Evolutionary conservation across 1,284 basidiomycete genomes (phyloP).

Genomic region (Ustilago crameri): DNA sequence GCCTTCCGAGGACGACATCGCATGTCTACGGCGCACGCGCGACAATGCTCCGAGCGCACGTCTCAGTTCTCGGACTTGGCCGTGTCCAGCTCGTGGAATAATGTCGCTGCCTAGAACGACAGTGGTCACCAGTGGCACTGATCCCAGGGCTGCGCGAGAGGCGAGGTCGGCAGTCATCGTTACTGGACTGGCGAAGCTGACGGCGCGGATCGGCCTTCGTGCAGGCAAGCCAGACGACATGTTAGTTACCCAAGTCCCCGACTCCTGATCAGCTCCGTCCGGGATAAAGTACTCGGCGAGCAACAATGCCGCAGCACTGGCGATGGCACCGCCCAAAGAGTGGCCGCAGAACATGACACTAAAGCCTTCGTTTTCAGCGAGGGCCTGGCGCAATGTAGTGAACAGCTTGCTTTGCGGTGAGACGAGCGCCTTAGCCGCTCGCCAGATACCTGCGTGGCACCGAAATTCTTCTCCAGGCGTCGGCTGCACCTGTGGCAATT

Average conservation of each 20-base stretch:
- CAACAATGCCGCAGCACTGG: slow-evolving; percentile 62
- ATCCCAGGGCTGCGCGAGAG: slow-evolving; percentile 50
- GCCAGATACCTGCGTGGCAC: slow-evolving; percentile 65
- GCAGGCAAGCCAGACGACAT: slow-evolving; percentile 57
- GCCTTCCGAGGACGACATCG: slow-evolving; percentile 36
- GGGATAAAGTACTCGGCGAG: slow-evolving; percentile 58
- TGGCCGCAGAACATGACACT: slow-evolving; percentile 65
- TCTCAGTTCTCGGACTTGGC: slow-evolving; percentile 65
- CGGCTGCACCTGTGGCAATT: slow-evolving; percentile 53
- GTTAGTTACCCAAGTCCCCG: slow-evolving; percentile 60
- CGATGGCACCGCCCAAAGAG: slow-evolving; percentile 64
- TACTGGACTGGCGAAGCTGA: slow-evolving; percentile 65
- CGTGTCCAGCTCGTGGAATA: slow-evolving; percentile 64
- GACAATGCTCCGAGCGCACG: slow-evolving; percentile 63
- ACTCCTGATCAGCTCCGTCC: slow-evolving; percentile 35
- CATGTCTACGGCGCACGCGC: slow-evolving; percentile 60
- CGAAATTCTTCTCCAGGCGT: slow-evolving; percentile 49
- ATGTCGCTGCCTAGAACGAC: slow-evolving; percentile 63
- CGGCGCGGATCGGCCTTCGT: slow-evolving; percentile 58
- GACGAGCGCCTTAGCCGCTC: slow-evolving; percentile 61
- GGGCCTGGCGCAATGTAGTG: slow-evolving; percentile 49
- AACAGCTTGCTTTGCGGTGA: slow-evolving; percentile 59
- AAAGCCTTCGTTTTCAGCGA: slow-evolving; percentile 61
- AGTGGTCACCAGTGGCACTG: slow-evolving; percentile 59
- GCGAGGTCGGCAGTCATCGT: slow-evolving; percentile 62